These are phyloP conservation scores for Cryptococcus sp. DNA, from an alignment of 1,284 basidiomycete genomes.

Conservation along the genomic window DNA sequence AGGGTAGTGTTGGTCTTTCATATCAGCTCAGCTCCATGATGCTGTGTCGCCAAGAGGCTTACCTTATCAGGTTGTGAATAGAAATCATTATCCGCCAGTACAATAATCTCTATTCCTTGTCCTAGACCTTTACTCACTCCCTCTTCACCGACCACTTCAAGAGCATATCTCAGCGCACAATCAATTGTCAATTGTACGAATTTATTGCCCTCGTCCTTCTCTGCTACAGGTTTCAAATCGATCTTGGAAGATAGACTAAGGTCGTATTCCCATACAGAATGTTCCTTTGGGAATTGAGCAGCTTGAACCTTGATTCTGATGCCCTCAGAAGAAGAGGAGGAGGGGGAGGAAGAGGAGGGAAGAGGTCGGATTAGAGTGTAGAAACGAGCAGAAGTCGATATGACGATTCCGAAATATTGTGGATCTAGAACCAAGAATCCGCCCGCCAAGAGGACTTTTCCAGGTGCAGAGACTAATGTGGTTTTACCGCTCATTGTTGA, in stretches of 20 bases:
- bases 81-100: conserved; percentile 94
- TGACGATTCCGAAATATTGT: conserved; percentile 72
- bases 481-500: conserved; percentile 4
- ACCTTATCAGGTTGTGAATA: conserved; percentile 90
- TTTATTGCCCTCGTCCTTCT: conserved; percentile 58
- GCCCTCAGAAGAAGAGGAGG: conserved; percentile 49
- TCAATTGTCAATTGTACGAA: conserved; percentile 87
- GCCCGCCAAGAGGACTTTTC: conserved; percentile 91
- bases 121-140: conserved; percentile 36
- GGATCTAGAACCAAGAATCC: conserved; percentile 91
- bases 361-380: conserved; percentile 58
- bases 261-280: conserved; percentile 64
- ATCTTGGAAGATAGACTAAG: conserved; percentile 35
- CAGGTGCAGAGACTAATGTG: conserved; percentile 78
- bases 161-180: conserved; percentile 48
- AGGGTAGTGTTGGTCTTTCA: conserved; percentile 48
- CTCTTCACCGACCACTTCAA: conserved; percentile 56
- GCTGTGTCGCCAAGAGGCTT: too few species aligned
- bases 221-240: neutral
- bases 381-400: conserved; percentile 89
- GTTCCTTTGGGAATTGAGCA: conserved; percentile 79
- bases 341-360: conserved; percentile 24
- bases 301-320: conserved; percentile 68
- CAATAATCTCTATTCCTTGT: conserved; percentile 64
- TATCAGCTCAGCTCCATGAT: too few species aligned